A percentile compares a stretch with the other conserved stretches of the same genome.
These are phyloP conservation scores for Diospyros lotus DNA, from an alignment of 148 eudicot genomes.

Conservation along the genomic window DNA sequence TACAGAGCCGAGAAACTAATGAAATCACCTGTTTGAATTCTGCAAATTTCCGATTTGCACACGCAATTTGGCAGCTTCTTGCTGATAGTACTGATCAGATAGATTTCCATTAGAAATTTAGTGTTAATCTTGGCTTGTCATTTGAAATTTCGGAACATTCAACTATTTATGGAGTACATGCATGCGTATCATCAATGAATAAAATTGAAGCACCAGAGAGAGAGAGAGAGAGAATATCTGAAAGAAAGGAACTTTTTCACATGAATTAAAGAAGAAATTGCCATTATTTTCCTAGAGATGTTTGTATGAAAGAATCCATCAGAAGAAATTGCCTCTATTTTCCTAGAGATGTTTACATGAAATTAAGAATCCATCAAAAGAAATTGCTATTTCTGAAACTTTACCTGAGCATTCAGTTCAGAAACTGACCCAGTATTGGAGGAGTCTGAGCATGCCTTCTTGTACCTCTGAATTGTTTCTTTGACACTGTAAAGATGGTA, in stretches of 20 bases:
- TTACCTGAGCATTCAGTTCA: constrained; percentile 4
- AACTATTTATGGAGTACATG: too few relatives aligned
- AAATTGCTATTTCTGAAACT: neutral
- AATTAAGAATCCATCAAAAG: neutral
- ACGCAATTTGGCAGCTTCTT: constrained; percentile 2
- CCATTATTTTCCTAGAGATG: too few relatives aligned
- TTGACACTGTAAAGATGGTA: neutral
- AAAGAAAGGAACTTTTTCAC: too few relatives aligned
- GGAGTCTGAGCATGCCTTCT: neutral
- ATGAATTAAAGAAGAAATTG: too few relatives aligned
- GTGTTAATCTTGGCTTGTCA: neutral
- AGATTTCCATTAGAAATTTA: neutral
- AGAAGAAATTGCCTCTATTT: too few relatives aligned
- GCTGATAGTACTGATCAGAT: neutral
- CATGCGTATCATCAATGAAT: too few relatives aligned
- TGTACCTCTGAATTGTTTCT: constrained; percentile 1
- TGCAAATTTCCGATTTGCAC: neutral
- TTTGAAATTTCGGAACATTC: too few relatives aligned
- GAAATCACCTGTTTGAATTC: neutral
- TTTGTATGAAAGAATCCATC: too few relatives aligned
- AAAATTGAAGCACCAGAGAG: too few relatives aligned
- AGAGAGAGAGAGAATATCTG: too few relatives aligned
- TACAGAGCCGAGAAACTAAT: neutral
- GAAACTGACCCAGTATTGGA: constrained; percentile 1
- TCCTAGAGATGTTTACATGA: too few relatives aligned